Evolutionary conservation across 305 asterid genomes (phyloP), one percentile per base, ranked within the genome.

Genomic region (Fraxinus angustifolia): DNA sequence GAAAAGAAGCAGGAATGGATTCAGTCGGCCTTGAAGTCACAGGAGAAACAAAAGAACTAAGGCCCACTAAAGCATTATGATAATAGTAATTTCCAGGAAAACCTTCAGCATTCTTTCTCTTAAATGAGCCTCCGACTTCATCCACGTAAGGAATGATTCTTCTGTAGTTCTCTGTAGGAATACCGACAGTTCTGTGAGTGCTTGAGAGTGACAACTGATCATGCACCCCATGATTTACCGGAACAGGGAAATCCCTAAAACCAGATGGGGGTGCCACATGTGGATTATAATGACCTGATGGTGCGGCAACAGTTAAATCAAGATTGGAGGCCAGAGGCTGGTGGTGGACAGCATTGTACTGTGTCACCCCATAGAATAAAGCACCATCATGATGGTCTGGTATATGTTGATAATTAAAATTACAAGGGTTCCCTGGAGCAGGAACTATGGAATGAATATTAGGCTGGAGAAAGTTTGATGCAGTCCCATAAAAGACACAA

Each of bases 41-140:
- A 5, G 91, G 87, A 77, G 83, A 50, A 79, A 85, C 85, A 30
- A 93, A 89, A 83, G 94, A 90, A 85, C 94, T 91, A 76, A 95
- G 89, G 56, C 94, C 94, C 1, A 85, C 91, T 62, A 87, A 82
- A 77, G 91, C 86, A 85, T 88, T 86, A 40, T 81, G 88, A 81
- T 85, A 75, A 42, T 83, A 91, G 83, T 78, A 85, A 83, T 87
- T 88, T 76, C 87, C 88, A 36, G 88, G 90, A 83, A 86, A 77
- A 35, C 92, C 92, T 75, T 87, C 97, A 3, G 89, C 88, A 16
- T 82, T 90, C 87, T 92, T 93, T 79, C 90, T 88, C 91, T 93
- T 93, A 45, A 87, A 92, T 17, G 84, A 76, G 78, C 89, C 92
- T 72, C 88, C 73, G 34, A 78, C 75, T 73, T 86, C 82, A 50